Evolutionary conservation across 768 basidiomycete genomes (phyloP).

Genomic region (Collybiopsis luxurians): DNA sequence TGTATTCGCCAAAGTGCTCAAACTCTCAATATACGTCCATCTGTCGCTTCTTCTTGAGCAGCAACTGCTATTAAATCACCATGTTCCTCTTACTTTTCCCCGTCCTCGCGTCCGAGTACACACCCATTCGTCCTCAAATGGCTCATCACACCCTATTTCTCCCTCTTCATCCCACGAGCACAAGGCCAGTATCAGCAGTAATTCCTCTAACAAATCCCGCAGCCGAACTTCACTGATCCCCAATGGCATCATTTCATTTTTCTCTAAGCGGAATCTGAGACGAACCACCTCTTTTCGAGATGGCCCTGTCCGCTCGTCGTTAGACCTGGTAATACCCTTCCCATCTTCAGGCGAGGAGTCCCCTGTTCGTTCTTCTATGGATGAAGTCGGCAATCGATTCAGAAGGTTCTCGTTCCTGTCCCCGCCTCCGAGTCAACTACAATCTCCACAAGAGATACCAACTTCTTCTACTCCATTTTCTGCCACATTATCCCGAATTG

Average conservation of each 20-base stretch:
- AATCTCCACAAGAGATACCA: background rate
- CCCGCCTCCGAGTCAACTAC: background rate
- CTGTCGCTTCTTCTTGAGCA: constrained; percentile 63
- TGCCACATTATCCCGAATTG: constrained; percentile 37
- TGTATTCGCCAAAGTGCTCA: constrained; percentile 45
- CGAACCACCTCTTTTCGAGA: background rate
- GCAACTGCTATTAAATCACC: constrained; percentile 48
- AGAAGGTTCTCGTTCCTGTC: background rate
- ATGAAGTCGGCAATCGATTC: background rate
- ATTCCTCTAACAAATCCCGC: constrained; percentile 4
- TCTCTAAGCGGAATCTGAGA: constrained; percentile 26
- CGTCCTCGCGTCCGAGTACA: constrained; percentile 5
- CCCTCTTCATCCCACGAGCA: constrained; percentile 26
- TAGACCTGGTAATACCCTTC: background rate
- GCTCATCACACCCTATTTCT: background rate
- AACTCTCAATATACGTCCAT: constrained; percentile 50
- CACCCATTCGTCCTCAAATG: background rate
- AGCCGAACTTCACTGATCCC: constrained; percentile 33
- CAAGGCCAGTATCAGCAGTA: constrained; percentile 8
- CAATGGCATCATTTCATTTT: constrained; percentile 39
- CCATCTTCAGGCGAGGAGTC: background rate
- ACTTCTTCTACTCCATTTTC: constrained; percentile 30
- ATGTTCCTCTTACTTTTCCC: constrained; percentile 42
- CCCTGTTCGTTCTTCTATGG: background rate
- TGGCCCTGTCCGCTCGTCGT: background rate